These are phyloP conservation scores for Diutina neorugosa DNA, from an alignment of 1,139 yeast species.

Conservation along the genomic window DNA sequence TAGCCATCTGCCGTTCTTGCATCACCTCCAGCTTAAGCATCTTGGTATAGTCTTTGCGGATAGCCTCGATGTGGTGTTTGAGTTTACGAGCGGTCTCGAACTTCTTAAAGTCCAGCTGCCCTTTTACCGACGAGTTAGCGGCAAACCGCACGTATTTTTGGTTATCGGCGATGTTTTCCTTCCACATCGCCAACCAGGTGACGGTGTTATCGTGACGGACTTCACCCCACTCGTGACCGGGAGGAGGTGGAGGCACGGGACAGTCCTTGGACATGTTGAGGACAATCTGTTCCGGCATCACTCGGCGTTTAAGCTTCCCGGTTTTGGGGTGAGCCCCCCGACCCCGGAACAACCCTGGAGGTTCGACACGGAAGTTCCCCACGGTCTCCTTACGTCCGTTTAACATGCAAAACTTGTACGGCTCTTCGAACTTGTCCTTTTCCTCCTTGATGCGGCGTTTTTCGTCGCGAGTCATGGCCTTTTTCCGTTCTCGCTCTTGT, in stretches of 20 bases:
- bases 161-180: slow-evolving; percentile 76
- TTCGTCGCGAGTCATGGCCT: slow-evolving; percentile 52
- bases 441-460: slow-evolving; percentile 64
- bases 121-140: slow-evolving; percentile 82
- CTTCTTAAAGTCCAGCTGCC: slow-evolving; percentile 81
- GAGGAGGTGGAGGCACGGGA: slow-evolving; percentile 71
- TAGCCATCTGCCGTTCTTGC: slow-evolving; percentile 87
- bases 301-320: slow-evolving; percentile 76
- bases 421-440: slow-evolving; percentile 67
- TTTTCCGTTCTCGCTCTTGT: slow-evolving; percentile 58
- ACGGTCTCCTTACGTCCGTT: slow-evolving; percentile 89
- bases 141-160: slow-evolving; percentile 87
- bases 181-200: slow-evolving; percentile 97
- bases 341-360: slow-evolving; percentile 92
- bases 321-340: slow-evolving; percentile 97
- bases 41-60: slow-evolving; percentile 63
- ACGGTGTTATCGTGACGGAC: slow-evolving; percentile 81
- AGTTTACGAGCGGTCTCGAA: slow-evolving; percentile 88
- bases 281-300: slow-evolving; percentile 79
- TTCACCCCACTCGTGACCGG: slow-evolving; percentile 87
- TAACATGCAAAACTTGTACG: slow-evolving; percentile 64
- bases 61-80: slow-evolving; percentile 56
- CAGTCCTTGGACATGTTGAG: slow-evolving; percentile 69
- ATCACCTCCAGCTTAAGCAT: slow-evolving; percentile 65
- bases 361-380: slow-evolving; percentile 90